Base-by-base conservation (phyloP, 768 basidiomycete genomes). In the Tricholoma saponaceum region DNA sequence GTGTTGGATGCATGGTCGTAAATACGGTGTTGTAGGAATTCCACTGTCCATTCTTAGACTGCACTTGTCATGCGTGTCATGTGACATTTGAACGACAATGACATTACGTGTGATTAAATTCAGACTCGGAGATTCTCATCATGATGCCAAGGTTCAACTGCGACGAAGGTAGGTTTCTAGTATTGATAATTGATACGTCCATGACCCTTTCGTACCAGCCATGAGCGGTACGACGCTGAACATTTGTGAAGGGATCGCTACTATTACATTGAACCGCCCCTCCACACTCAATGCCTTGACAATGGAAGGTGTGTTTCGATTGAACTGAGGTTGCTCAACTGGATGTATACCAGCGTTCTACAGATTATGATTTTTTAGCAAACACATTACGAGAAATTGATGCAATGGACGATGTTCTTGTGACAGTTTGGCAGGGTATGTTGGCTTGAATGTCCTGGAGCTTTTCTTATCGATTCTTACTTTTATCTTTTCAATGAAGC, bases 381-480 rank as follows among this genome's bases (percentile, higher is more conserved):
- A 79, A 78, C 59, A 75, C 79, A 8, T 62, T 89, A 58, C 73
- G 85, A 60, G 78, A 78, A 8, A 79, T 89, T 22, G 83, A 89
- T 69, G 67, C 75, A 55, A 76, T 81, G 32, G 76, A 79, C 1
- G 86, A 88, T 62, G 85, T 89, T 5, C 56, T 85, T 23, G 81
- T 82, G 23, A 89, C 87, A 1, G 71, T 89, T 8, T 83, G 84
- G 81, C 87, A 87, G 76, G 87, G 86, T 80, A 58, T 51, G 69
- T 39, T 14, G 37, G 6, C 16, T 39, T n/a, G 5, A 39, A n/a
- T 54, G 20, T 44, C 4, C 26, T n/a, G n/a, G n/a, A n/a, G n/a
- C n/a, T n/a, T n/a, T n/a, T 57, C 39, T 9, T 13, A 39, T 20
- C 51, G 33, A 7, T 9, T 30, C 5, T n/a, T 60, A 12, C 37